phyloP scores from a whole-genome alignment of 2,329 filamentous ascomycete genomes.

The Exophiala lecanii-corni region DNA sequence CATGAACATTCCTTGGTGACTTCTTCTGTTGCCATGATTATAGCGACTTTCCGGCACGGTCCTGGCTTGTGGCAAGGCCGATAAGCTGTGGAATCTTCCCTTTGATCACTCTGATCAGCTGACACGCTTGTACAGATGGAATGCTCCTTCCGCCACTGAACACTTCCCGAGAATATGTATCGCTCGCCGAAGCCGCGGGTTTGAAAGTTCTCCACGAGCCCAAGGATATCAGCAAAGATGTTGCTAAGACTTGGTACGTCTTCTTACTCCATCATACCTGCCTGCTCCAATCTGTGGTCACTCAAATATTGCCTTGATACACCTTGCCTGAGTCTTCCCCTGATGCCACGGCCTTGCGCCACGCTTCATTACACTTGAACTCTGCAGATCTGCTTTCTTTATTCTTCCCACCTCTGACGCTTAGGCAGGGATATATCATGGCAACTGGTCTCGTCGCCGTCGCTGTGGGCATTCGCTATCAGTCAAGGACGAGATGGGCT shows the following conservation, averaged over 20 bases:
- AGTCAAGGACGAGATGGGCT: slow-evolving; percentile 57
- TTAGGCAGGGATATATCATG: slow-evolving; percentile 57
- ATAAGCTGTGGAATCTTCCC: too few species aligned
- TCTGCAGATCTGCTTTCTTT: neutral
- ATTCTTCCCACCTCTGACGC: neutral
- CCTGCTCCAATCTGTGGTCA: too few species aligned
- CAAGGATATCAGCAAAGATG: slow-evolving; percentile 51
- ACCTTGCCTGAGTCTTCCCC: too few species aligned
- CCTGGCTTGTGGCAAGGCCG: too few species aligned
- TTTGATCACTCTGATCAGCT: too few species aligned
- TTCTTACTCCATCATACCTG: neutral
- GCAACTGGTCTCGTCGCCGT: slow-evolving; percentile 55
- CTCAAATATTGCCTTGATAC: too few species aligned
- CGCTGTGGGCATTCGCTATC: slow-evolving; percentile 58
- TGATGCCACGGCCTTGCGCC: too few species aligned
- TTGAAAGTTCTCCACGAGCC: slow-evolving; percentile 44
- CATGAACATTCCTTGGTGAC: neutral
- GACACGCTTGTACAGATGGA: too few species aligned
- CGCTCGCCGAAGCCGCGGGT: slow-evolving; percentile 47
- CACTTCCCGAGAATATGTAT: slow-evolving; percentile 50
- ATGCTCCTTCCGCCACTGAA: slow-evolving; percentile 58
- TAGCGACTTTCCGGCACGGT: too few species aligned
- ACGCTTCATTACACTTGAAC: too few species aligned
- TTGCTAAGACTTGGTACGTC: slow-evolving; percentile 56
- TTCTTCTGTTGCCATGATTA: too few species aligned